A percentile compares a stretch with the other conserved stretches of the same genome.
phyloP scores from a whole-genome alignment of 2,329 filamentous ascomycete species.

The Nemania diffusa region DNA sequence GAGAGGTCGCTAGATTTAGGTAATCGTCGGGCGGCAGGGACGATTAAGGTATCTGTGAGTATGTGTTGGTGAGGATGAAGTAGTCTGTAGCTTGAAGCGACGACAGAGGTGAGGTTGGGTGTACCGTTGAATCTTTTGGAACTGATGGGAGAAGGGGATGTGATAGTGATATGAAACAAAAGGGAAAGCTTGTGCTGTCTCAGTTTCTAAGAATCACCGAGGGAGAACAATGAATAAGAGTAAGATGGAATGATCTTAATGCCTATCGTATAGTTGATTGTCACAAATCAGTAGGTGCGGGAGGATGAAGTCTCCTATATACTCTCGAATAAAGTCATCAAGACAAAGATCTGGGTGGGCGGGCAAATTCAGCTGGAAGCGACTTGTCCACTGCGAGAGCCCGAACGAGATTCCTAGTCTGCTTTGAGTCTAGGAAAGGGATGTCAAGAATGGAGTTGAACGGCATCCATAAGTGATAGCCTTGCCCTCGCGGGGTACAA shows the following conservation, averaged over 20 bases:
- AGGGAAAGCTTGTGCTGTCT: background rate
- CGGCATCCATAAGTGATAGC: background rate
- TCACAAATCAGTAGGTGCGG: background rate
- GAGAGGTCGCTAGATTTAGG: background rate
- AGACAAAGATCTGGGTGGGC: background rate
- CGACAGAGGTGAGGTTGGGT: background rate
- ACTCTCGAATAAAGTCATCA: background rate
- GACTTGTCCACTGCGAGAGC: background rate
- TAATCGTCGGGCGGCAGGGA: background rate
- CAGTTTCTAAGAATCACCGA: background rate
- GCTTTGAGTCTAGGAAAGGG: background rate
- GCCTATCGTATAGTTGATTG: background rate
- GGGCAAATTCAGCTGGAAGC: background rate
- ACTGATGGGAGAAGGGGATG: background rate
- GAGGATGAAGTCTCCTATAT: slow-evolving; percentile 1
- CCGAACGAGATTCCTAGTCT: background rate
- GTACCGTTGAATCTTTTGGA: background rate
- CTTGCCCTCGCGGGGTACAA: background rate
- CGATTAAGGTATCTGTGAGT: background rate
- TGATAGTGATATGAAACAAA: background rate
- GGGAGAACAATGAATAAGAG: background rate
- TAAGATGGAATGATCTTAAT: background rate
- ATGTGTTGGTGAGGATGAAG: background rate
- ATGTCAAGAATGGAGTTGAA: background rate
- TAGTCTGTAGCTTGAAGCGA: background rate